A percentile compares a stretch with the other conserved stretches of the same genome.
phyloP scores from a whole-genome alignment of 257 asterid species.

The Solanum virginianum region DNA sequence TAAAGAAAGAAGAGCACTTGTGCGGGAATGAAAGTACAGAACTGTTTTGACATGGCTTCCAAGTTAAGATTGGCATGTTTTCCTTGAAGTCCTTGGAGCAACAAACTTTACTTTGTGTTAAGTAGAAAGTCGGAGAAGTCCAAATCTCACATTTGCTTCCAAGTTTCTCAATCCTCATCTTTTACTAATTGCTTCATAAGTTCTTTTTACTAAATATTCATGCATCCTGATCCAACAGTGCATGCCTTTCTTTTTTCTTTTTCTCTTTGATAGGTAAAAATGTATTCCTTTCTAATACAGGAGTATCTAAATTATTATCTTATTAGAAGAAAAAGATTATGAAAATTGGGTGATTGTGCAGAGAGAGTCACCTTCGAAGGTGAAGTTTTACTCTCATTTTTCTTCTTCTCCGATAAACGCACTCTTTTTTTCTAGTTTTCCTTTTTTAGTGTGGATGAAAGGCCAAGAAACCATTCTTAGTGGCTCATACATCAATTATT shows the following conservation, averaged over 20 bases:
- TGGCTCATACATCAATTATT: not conserved
- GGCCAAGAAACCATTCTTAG: not conserved
- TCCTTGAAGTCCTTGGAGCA: not conserved
- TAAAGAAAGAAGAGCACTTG: not conserved
- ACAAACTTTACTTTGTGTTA: not conserved
- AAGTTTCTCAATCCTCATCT: not conserved
- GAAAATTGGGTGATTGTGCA: not conserved
- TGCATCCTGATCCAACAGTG: not conserved
- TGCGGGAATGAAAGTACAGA: not conserved
- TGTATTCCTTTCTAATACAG: not conserved
- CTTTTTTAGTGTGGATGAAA: not conserved
- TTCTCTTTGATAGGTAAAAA: not conserved
- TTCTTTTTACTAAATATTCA: not conserved
- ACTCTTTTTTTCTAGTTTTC: not conserved
- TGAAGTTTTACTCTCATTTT: not conserved
- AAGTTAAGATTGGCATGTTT: not conserved
- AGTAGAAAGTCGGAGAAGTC: not conserved
- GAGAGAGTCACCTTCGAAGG: not conserved
- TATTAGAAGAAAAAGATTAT: not conserved
- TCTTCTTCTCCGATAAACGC: not conserved
- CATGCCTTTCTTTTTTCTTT: not conserved
- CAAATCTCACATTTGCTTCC: not conserved
- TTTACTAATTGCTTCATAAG: not conserved
- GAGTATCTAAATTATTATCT: not conserved
- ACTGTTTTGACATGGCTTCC: not conserved